A percentile compares a stretch with the other conserved stretches of the same genome.
Conservation (phyloP, 2,329 filamentous ascomycete genomes). For the Lasiodiplodia sp. region DNA sequence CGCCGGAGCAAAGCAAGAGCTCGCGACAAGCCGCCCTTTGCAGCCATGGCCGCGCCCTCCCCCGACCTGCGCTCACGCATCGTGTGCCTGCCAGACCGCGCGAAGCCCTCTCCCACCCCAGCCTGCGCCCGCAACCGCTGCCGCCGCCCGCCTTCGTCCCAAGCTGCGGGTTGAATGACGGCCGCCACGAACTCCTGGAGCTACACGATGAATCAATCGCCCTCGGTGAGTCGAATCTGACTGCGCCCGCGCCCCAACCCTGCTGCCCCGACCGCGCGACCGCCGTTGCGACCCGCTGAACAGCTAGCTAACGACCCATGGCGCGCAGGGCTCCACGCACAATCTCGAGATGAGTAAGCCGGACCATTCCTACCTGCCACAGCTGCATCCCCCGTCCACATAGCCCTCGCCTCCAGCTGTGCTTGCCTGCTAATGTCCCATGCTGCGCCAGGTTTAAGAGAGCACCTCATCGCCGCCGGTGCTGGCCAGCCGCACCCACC, state of each 20-base stretch:
- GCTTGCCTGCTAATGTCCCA: constrained; percentile 5
- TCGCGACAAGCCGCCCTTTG: background rate
- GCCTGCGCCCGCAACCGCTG: background rate
- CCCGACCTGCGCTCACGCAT: constrained; percentile 6
- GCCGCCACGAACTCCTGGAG: constrained; percentile 27
- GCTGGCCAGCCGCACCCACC: constrained; percentile 49
- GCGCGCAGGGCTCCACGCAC: constrained; percentile 25
- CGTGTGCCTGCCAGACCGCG: background rate
- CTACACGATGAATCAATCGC: constrained; percentile 31
- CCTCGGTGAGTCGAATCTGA: constrained; percentile 27
- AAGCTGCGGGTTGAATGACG: constrained; percentile 29
- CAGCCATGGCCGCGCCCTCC: constrained; percentile 6
- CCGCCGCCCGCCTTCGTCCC: constrained; percentile 9
- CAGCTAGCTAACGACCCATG: background rate
- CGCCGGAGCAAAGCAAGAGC: background rate
- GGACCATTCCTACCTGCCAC: constrained; percentile 15
- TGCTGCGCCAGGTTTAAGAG: constrained; percentile 62
- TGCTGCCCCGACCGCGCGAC: constrained; percentile 13
- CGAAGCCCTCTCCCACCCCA: background rate
- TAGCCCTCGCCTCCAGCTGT: background rate
- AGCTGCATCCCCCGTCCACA: constrained; percentile 18
- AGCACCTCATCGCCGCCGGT: constrained; percentile 66
- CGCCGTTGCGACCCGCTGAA: background rate
- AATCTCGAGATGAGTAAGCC: constrained; percentile 32
- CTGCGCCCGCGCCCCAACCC: constrained; percentile 2